phyloP scores from a whole-genome alignment of 2,329 filamentous ascomycete genomes.

The Fusarium sp. region DNA sequence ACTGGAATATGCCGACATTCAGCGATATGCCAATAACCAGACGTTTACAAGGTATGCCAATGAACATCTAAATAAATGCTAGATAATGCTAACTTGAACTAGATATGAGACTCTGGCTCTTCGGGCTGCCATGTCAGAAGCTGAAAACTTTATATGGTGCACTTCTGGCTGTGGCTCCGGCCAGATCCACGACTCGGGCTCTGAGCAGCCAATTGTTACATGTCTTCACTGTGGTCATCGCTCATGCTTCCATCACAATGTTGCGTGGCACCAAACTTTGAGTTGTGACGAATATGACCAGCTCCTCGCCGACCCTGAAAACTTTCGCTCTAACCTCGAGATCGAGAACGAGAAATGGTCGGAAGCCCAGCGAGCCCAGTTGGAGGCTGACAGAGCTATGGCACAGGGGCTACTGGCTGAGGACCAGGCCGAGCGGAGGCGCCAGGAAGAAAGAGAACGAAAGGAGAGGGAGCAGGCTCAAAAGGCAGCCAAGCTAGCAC shows the following conservation, averaged over 20 bases:
- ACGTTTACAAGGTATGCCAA: constrained; percentile 53
- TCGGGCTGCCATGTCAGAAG: constrained; percentile 53
- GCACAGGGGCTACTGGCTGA: constrained; percentile 46
- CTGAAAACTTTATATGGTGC: constrained; percentile 62
- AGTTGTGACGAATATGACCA: constrained; percentile 55
- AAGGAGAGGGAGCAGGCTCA: constrained; percentile 37
- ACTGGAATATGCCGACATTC: constrained; percentile 56
- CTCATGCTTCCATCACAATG: constrained; percentile 54
- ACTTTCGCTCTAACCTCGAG: constrained; percentile 51
- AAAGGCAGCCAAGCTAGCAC: constrained; percentile 43
- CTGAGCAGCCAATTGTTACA: constrained; percentile 51
- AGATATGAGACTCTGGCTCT: constrained; percentile 56
- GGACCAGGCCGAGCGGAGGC: constrained; percentile 42
- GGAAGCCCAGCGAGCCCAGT: constrained; percentile 56
- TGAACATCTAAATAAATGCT: background rate
- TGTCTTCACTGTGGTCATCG: constrained; percentile 52
- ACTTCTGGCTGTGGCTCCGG: constrained; percentile 60
- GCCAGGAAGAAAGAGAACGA: constrained; percentile 37
- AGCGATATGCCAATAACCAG: constrained; percentile 53
- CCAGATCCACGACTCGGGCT: constrained; percentile 58
- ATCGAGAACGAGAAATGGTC: constrained; percentile 46
- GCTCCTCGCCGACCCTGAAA: constrained; percentile 50
- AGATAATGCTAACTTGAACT: constrained; percentile 5
- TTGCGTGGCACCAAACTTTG: constrained; percentile 53
- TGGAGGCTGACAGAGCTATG: constrained; percentile 54